These are phyloP conservation scores for Ophiostoma quercus DNA, from an alignment of 2,329 filamentous ascomycete species.

Conservation along the genomic window DNA sequence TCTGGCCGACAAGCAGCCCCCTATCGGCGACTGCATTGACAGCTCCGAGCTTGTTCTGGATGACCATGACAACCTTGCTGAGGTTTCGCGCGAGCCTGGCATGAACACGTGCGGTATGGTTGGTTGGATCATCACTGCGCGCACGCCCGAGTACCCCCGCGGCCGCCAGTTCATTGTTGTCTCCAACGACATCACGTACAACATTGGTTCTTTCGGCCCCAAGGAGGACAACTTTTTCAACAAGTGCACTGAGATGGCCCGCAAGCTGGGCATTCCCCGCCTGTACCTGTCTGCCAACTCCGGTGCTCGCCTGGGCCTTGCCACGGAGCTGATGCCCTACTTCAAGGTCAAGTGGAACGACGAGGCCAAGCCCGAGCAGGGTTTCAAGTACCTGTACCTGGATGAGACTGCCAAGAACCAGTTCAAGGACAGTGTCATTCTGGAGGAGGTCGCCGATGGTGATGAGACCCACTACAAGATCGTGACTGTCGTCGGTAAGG, in stretches of 20 bases:
- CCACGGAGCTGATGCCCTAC: constrained; percentile 92
- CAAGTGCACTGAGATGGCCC: constrained; percentile 95
- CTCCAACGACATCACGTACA: constrained; percentile 98
- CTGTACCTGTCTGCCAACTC: constrained; percentile 99
- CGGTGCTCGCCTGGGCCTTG: constrained; percentile 92
- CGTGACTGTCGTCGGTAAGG: constrained; percentile 83
- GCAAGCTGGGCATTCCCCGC: constrained; percentile 85
- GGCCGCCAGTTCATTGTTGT: constrained; percentile 92
- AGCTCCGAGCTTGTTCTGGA: constrained; percentile 93
- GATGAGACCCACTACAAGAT: constrained; percentile 93
- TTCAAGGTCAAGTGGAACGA: constrained; percentile 98
- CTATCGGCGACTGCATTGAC: constrained; percentile 84
- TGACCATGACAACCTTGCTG: constrained; percentile 83
- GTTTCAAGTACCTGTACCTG: constrained; percentile 96
- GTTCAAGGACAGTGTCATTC: constrained; percentile 83
- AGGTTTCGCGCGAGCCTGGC: constrained; percentile 90
- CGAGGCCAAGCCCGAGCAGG: constrained; percentile 68
- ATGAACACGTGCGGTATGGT: constrained; percentile 98
- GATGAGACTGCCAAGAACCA: constrained; percentile 79
- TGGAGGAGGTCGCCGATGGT: constrained; percentile 77
- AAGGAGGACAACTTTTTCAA: constrained; percentile 97
- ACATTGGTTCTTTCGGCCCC: constrained; percentile 96
- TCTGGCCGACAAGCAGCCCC: constrained; percentile 74
- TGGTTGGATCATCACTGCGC: constrained; percentile 91
- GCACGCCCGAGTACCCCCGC: constrained; percentile 89